phyloP scores from a whole-genome alignment of 148 eudicot genomes.

The Rhododendron ferrugineum region DNA sequence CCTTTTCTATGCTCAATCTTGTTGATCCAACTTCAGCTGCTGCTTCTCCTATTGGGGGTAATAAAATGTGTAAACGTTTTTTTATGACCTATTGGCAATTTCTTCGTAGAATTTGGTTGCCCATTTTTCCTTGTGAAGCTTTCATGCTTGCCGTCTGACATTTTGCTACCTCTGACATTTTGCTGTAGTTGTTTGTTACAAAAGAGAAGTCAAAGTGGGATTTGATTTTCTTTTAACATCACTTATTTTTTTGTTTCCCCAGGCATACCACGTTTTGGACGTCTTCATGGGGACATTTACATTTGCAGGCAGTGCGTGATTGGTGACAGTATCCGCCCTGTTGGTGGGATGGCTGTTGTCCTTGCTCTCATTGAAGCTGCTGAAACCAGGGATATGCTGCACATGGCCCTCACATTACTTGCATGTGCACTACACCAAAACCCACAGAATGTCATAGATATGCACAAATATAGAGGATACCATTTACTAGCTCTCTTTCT shows the following conservation, averaged over 20 bases:
- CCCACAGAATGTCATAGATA: slow-evolving; percentile 87
- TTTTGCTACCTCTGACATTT: neutral
- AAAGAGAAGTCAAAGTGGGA: neutral
- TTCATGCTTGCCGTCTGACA: neutral
- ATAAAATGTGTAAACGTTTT: neutral
- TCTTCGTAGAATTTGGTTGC: neutral
- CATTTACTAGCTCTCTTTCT: slow-evolving; percentile 90
- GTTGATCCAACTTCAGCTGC: slow-evolving; percentile 96
- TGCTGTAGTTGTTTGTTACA: neutral
- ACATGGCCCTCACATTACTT: slow-evolving; percentile 86
- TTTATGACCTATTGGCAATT: neutral
- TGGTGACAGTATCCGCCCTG: slow-evolving; percentile 84
- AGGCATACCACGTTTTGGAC: slow-evolving; percentile 99
- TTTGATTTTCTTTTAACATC: neutral
- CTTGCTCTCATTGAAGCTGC: slow-evolving; percentile 98
- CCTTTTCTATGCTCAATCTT: slow-evolving; percentile 84
- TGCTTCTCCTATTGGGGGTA: slow-evolving; percentile 96
- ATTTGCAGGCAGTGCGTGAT: slow-evolving; percentile 83
- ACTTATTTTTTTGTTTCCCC: slow-evolving; percentile 8
- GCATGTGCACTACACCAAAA: slow-evolving; percentile 96
- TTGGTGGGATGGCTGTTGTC: slow-evolving; percentile 93
- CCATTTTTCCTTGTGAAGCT: neutral
- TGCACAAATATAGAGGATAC: slow-evolving; percentile 90
- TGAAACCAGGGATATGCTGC: slow-evolving; percentile 94
- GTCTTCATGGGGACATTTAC: slow-evolving; percentile 83